These are phyloP conservation scores for Aureobasidium sp. DNA, from an alignment of 2,329 filamentous ascomycete genomes.

Conservation along the genomic window DNA sequence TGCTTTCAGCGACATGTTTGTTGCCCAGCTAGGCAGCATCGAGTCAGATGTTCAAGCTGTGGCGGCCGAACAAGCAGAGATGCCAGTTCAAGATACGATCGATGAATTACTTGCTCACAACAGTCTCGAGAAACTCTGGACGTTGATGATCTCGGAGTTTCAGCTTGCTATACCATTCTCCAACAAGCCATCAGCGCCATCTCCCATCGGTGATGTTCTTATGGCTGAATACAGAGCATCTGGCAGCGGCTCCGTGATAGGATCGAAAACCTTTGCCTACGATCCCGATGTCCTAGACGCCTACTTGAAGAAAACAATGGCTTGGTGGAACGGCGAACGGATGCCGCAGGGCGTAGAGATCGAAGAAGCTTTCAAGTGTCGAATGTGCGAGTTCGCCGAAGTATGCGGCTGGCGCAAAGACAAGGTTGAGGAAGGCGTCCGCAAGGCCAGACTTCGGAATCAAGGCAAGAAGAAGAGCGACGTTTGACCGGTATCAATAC, in stretches of 20 bases:
- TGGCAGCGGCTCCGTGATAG: constrained; percentile 46
- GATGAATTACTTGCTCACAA: constrained; percentile 52
- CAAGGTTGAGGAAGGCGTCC: constrained; percentile 55
- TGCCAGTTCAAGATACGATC: constrained; percentile 34
- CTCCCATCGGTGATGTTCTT: constrained; percentile 48
- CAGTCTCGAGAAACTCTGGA: constrained; percentile 54
- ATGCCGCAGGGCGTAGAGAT: constrained; percentile 67
- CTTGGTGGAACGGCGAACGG: constrained; percentile 82
- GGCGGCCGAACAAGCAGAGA: constrained; percentile 35
- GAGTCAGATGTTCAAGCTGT: constrained; percentile 44
- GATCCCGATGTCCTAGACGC: constrained; percentile 55
- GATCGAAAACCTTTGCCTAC: constrained; percentile 57
- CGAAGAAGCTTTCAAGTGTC: constrained; percentile 84
- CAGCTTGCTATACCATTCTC: constrained; percentile 31
- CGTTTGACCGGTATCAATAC: constrained; percentile 8
- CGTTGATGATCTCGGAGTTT: constrained; percentile 56
- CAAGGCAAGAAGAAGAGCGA: constrained; percentile 15
- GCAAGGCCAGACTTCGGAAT: constrained; percentile 22
- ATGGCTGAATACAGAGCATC: constrained; percentile 49
- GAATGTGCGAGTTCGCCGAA: constrained; percentile 74
- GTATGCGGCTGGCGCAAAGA: constrained; percentile 69
- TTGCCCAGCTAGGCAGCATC: constrained; percentile 64
- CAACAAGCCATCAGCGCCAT: constrained; percentile 47
- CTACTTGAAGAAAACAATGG: constrained; percentile 64
- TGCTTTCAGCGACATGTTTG: constrained; percentile 70